Conservation (phyloP, 768 basidiomycete genomes). For the Suillus paluster region DNA sequence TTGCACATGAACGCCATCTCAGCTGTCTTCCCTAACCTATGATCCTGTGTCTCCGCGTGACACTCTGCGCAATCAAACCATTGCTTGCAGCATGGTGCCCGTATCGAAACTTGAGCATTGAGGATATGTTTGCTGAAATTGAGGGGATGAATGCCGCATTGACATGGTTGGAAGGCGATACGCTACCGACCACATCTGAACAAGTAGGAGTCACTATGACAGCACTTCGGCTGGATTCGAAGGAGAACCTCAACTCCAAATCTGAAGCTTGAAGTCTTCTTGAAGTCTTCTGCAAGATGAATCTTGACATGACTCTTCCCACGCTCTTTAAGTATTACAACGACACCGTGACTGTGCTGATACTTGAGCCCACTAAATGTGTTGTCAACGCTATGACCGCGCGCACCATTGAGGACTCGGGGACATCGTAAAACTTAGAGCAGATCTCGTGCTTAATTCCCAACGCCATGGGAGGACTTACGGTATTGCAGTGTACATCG, state of each 20-base stretch:
- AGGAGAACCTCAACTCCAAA: neutral
- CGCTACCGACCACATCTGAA: conserved; percentile 31
- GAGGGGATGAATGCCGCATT: neutral
- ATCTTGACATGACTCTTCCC: neutral
- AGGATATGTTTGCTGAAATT: conserved; percentile 86
- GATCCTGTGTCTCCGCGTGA: conserved; percentile 83
- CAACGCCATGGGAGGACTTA: neutral
- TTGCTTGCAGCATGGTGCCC: conserved; percentile 95
- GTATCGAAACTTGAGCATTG: conserved; percentile 95
- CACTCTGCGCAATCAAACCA: conserved; percentile 99
- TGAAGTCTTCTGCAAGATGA: too few species aligned
- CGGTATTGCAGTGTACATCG: neutral
- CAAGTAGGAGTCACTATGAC: neutral
- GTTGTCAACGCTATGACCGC: neutral
- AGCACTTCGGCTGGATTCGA: neutral
- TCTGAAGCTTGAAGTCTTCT: too few species aligned
- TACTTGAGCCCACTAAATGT: too few species aligned
- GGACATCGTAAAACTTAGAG: neutral
- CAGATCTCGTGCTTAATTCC: neutral
- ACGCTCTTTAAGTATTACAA: neutral
- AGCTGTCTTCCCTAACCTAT: conserved; percentile 69
- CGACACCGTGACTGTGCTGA: too few species aligned
- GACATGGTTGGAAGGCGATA: neutral
- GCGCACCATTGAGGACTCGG: neutral
- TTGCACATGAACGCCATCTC: conserved; percentile 90